Evolutionary conservation across 2,329 filamentous ascomycete species (phyloP), one percentile per base, ranked within the genome.

Genomic region (Gyromitra esculenta): DNA sequence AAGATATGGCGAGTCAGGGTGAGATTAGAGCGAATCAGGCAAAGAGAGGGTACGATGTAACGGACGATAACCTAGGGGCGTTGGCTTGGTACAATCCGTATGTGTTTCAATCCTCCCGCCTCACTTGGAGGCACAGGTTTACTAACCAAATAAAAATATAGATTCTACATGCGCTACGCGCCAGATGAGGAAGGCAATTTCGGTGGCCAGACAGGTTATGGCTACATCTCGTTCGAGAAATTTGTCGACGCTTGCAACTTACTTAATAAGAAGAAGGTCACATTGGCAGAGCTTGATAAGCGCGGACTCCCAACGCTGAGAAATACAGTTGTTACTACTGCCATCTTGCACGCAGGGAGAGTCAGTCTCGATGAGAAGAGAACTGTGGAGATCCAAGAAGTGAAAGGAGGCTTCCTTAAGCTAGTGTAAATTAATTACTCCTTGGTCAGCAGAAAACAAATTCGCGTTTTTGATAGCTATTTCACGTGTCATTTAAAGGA

Each of bases 141-240:
- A 43, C 48, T 64, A 25, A 75, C 9, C 45, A 39, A 2, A 31
- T 31, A 18, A 37, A 54, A 41, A 31, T 2, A 6, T 18, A 75
- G 72, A 50, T 96, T 96, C 85, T 96, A 96, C 85, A 97, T 96
- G 93, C 91, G 91, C 81, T 97, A 97, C 82, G 92, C 94, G 11
- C 94, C 94, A 21, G 94, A 97, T 82, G 94, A 97, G 85, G 92
- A 97, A 83, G 95, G 94, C 70, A 96, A 97, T 85, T 97, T 97
- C 83, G 90, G 89, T 70, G 94, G 94, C 45, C 94, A 97, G 85
- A 91, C 90, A 5, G 94, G 94, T 31, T 97, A 97, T 83, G 94
- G 94, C 43, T 97, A 97, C 84, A 89, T 97, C 75, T 96, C 92
- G 21, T 94, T 97, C 82, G 94, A 97, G 86, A 97, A 97, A 85